Evolutionary conservation across 116 monocot species (phyloP).

Genomic region (Papilionanthe hybrid): DNA sequence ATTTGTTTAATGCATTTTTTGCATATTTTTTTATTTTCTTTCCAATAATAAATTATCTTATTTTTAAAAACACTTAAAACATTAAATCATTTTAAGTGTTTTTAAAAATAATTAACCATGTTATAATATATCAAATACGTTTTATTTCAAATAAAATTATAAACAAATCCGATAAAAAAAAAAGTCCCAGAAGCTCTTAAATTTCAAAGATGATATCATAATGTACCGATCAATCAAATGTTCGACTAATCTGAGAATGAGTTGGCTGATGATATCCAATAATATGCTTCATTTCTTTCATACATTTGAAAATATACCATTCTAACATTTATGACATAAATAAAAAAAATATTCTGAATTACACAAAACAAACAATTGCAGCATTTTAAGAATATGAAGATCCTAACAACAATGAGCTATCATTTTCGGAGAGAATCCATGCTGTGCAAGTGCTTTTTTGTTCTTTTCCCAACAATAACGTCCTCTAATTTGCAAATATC

Average conservation of each 20-base stretch:
- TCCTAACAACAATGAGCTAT: not conserved
- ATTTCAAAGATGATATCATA: not conserved
- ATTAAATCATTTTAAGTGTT: no score
- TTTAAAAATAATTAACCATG: no score
- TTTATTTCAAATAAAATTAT: no score
- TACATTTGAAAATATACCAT: not conserved
- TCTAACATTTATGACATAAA: not conserved
- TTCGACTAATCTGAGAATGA: not conserved
- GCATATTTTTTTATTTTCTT: no score
- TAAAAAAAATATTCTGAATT: not conserved
- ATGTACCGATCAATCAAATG: not conserved
- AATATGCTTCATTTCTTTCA: not conserved
- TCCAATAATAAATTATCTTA: no score
- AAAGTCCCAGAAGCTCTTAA: not conserved
- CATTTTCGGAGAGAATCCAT: not conserved
- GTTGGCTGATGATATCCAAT: not conserved
- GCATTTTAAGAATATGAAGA: not conserved
- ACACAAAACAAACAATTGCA: not conserved
- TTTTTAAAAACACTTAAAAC: no score
- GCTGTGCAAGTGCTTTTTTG: not conserved
- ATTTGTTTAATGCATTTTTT: no score
- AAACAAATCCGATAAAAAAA: no score
- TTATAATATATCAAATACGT: no score
- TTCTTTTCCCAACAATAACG: not conserved
- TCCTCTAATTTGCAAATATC: not conserved